Evolutionary conservation across 2,329 filamentous ascomycete genomes (phyloP).

Genomic region (Volutella citrinella): DNA sequence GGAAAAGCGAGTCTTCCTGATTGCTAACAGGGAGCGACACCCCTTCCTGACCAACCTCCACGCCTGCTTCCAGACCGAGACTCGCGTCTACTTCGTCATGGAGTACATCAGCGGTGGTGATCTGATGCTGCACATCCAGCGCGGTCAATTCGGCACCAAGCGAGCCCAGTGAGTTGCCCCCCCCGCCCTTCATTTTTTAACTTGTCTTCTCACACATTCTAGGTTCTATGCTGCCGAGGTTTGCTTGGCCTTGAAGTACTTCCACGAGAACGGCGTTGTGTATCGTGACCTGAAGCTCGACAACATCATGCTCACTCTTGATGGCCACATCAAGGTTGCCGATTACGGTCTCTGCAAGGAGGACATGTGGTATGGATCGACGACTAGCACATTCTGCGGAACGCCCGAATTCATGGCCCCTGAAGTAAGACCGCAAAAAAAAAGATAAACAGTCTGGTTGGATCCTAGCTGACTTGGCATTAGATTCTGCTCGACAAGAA

Average conservation of each 20-base stretch:
- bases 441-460: background rate
- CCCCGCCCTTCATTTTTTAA: no score
- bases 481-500: conserved; percentile 97
- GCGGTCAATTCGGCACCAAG: conserved; percentile 92
- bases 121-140: conserved; percentile 97
- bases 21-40: conserved; percentile 95
- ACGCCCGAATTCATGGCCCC: conserved; percentile 99
- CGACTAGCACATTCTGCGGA: conserved; percentile 96
- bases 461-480: conserved; percentile 27
- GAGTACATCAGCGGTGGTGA: conserved; percentile 99
- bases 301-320: conserved; percentile 88
- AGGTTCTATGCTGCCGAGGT: conserved; percentile 98
- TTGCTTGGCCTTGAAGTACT: conserved; percentile 95
- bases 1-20: conserved; percentile 94
- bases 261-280: conserved; percentile 98
- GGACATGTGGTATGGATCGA: conserved; percentile 99
- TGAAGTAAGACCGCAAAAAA: conserved; percentile 75
- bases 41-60: conserved; percentile 94
- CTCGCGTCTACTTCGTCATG: conserved; percentile 98
- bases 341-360: conserved; percentile 99
- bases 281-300: conserved; percentile 95
- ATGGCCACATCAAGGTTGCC: conserved; percentile 97
- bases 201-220: no score
- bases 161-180: conserved; percentile 84
- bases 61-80: conserved; percentile 98